A percentile compares a stretch with the other conserved stretches of the same genome.
phyloP scores from a whole-genome alignment of 73 alveolate genomes.

The Paramecium caudatum region DNA sequence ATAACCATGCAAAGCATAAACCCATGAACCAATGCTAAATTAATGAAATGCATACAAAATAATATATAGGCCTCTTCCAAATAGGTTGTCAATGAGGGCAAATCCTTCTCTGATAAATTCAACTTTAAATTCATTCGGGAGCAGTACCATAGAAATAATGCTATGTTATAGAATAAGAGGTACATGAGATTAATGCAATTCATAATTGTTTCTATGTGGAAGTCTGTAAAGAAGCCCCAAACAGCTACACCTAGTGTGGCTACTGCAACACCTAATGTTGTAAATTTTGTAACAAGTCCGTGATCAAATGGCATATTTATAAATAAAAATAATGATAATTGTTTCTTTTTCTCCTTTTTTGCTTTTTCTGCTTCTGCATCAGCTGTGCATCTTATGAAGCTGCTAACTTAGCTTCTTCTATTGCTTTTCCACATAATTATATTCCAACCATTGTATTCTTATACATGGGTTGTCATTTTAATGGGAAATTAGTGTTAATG shows the following conservation, averaged over 20 bases:
- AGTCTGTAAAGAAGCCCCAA: background rate
- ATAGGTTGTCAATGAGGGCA: conserved; percentile 1
- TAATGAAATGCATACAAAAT: background rate
- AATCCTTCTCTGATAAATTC: background rate
- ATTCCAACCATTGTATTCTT: conserved; percentile 28
- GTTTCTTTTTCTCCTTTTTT: background rate
- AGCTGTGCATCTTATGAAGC: background rate
- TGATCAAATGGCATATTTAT: background rate
- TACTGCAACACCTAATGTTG: background rate
- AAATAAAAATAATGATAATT: background rate
- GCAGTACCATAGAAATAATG: background rate
- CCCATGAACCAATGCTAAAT: conserved; percentile 34
- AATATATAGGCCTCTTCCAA: conserved; percentile 14
- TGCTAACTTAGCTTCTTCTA: conserved; percentile 10
- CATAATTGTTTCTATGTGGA: background rate
- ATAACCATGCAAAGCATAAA: background rate
- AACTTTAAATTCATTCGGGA: conserved; percentile 6
- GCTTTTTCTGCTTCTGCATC: background rate
- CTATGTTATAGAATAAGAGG: background rate
- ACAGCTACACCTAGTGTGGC: background rate
- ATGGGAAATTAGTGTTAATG: conserved; percentile 46
- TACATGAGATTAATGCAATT: background rate
- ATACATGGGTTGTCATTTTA: too few relatives aligned
- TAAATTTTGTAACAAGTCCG: background rate
- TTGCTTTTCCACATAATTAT: conserved; percentile 17